Evolutionary conservation across 108 stramenopile species (phyloP), one percentile per base, ranked within the genome.

Genomic region (Fistulifera solaris): DNA sequence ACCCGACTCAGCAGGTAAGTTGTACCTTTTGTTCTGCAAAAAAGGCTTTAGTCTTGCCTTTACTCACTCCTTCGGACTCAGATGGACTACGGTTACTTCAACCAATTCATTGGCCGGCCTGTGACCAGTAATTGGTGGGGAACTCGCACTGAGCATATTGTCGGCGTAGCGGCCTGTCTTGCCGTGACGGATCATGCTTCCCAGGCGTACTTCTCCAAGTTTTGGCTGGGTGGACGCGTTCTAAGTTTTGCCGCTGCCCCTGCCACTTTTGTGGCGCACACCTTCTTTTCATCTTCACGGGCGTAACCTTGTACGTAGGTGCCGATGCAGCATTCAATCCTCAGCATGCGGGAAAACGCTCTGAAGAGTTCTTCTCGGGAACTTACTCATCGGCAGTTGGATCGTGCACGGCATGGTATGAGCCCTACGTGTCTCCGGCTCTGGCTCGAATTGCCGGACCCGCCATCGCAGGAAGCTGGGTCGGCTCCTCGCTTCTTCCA

Each of bases 81-180:
- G 31, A 77, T 77, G 76, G 76, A 77, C 48, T 77, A 77, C 40
- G 76, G 76, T n/a, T 53, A 40, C 55, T 69, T 77, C 43, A 77
- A 77, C 48, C 46, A 55, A 38, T 58, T 72, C 50, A 54, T 77
- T 39, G 76, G 76, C 19, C 57, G 76, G 1, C 62, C 67, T 27
- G 76, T 77, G 14, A 67, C 27, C 3, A 25, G 65, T 57, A 27
- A 31, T 16, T 77, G 65, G 40, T 77, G 76, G 76, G 72, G 72
- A 27, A 77, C 76, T 12, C 68, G 76, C n/a, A 77, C 72, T 8
- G 53, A 77, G 53, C 76, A 77, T 48, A 73, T 73, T 59, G 57
- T 73, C n/a, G 76, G 76, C 17, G 76, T 77, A 23, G 76, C 76
- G 25, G 76, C 44, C 0, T 66, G 66, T 27, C 45, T 77, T 3